Evolutionary conservation across 2,329 filamentous ascomycete genomes (phyloP).

Genomic region (Incumbomyces delicatus): DNA sequence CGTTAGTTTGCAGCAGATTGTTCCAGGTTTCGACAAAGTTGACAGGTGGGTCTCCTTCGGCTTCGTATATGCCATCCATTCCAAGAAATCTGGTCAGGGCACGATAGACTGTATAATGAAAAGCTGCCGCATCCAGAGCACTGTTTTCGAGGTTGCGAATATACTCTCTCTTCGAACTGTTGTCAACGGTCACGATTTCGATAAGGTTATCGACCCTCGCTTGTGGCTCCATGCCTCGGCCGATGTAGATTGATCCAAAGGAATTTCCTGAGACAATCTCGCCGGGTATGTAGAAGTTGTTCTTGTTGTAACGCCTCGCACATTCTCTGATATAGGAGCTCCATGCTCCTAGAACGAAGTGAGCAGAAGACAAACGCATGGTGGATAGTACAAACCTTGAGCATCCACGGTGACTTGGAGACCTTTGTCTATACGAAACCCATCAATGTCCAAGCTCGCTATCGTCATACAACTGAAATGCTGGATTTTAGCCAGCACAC

Average conservation of each 20-base stretch:
- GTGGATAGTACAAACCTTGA: neutral
- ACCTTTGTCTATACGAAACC: slow-evolving; percentile 46
- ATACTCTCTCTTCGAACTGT: slow-evolving; percentile 26
- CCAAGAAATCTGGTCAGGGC: slow-evolving; percentile 42
- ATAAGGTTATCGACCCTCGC: slow-evolving; percentile 30
- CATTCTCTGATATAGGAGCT: slow-evolving; percentile 41
- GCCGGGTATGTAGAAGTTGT: slow-evolving; percentile 47
- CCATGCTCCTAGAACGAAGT: slow-evolving; percentile 32
- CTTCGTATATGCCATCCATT: slow-evolving; percentile 29
- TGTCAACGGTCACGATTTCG: slow-evolving; percentile 29
- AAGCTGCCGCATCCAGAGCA: slow-evolving; percentile 44
- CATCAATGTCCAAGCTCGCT: slow-evolving; percentile 45
- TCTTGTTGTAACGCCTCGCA: slow-evolving; percentile 38
- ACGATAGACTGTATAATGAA: slow-evolving; percentile 46
- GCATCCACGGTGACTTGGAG: slow-evolving; percentile 46
- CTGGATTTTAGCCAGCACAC: slow-evolving; percentile 42
- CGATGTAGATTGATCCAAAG: slow-evolving; percentile 43
- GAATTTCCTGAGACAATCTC: slow-evolving; percentile 46
- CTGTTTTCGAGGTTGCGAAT: slow-evolving; percentile 36
- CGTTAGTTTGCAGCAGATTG: slow-evolving; percentile 38
- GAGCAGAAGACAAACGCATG: neutral
- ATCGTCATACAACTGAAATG: slow-evolving; percentile 47
- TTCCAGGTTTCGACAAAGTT: slow-evolving; percentile 40
- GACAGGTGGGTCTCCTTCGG: slow-evolving; percentile 12
- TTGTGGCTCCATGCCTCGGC: slow-evolving; percentile 41